A percentile compares a stretch with the other conserved stretches of the same genome.
phyloP scores from a whole-genome alignment of 805 yeast species.

The Tetrapisispora iriomotensis region DNA sequence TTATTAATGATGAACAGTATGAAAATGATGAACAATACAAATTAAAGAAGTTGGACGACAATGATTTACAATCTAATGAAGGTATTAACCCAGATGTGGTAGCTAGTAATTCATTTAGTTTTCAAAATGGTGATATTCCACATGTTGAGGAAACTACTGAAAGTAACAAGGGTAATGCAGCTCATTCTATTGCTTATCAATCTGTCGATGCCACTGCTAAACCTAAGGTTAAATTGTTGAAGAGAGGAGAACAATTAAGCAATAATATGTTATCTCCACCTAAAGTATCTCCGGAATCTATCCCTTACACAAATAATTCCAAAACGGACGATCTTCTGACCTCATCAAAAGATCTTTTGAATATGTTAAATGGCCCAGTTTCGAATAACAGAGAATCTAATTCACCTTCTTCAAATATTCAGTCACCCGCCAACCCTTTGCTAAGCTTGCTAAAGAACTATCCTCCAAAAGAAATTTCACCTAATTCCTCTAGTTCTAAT shows the following conservation, averaged over 20 bases:
- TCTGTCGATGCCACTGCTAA: slow-evolving; percentile 9
- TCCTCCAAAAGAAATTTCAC: background rate
- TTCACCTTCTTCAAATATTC: slow-evolving; percentile 3
- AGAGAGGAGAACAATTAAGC: slow-evolving; percentile 29
- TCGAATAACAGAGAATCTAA: background rate
- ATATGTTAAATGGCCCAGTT: slow-evolving; percentile 1
- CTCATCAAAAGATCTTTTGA: slow-evolving; percentile 3
- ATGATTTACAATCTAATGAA: slow-evolving; percentile 4
- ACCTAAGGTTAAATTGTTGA: slow-evolving; percentile 29
- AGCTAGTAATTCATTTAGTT: slow-evolving; percentile 10
- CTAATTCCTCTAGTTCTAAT: no score
- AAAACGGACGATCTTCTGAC: slow-evolving; percentile 3
- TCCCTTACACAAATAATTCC: slow-evolving; percentile 10
- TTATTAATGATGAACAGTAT: background rate
- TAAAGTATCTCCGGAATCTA: slow-evolving; percentile 12
- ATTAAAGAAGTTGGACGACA: slow-evolving; percentile 9
- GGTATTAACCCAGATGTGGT: slow-evolving; percentile 4
- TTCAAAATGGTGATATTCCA: slow-evolving; percentile 12
- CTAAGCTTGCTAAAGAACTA: slow-evolving; percentile 1
- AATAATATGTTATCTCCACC: background rate
- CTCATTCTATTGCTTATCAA: background rate
- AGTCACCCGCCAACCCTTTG: background rate
- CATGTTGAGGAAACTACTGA: slow-evolving; percentile 14
- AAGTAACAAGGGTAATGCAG: slow-evolving; percentile 5
- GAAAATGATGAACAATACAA: slow-evolving; percentile 5